phyloP scores from a whole-genome alignment of 345 rosid species.

The Populus tremula region DNA sequence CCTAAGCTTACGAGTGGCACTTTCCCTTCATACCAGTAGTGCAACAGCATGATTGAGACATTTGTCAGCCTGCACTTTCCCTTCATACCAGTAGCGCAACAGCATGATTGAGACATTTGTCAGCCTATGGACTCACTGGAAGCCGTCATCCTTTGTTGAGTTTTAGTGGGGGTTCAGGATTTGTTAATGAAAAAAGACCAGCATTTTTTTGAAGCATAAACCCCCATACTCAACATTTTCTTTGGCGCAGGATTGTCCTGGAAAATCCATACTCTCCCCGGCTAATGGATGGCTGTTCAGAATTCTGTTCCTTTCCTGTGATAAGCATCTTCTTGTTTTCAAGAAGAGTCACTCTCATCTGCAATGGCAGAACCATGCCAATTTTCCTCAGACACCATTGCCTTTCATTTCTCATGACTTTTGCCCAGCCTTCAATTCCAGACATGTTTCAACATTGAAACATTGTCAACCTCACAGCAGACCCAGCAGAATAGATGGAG shows the following conservation, averaged over 20 bases:
- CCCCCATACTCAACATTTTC: constrained; percentile 83
- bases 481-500: constrained; percentile 65
- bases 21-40: neutral
- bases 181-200: constrained; percentile 33
- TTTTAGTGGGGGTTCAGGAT: constrained; percentile 49
- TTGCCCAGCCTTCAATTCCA: constrained; percentile 63
- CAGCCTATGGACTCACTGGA: constrained; percentile 19
- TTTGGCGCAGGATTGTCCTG: constrained; percentile 88
- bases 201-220: constrained; percentile 45
- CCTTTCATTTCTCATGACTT: constrained; percentile 70
- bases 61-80: constrained; percentile 9
- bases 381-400: constrained; percentile 57
- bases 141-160: constrained; percentile 40
- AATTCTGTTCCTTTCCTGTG: constrained; percentile 53
- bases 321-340: constrained; percentile 64
- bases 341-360: constrained; percentile 60
- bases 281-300: constrained; percentile 68
- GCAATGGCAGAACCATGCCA: constrained; percentile 62
- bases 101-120: neutral
- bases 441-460: constrained; percentile 65
- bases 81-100: constrained; percentile 1
- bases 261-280: constrained; percentile 52
- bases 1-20: constrained; percentile 6
- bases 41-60: constrained; percentile 11
- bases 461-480: constrained; percentile 71